Conservation (phyloP, 208 protist genomes). For the Wallacemonas rigidus region DNA sequence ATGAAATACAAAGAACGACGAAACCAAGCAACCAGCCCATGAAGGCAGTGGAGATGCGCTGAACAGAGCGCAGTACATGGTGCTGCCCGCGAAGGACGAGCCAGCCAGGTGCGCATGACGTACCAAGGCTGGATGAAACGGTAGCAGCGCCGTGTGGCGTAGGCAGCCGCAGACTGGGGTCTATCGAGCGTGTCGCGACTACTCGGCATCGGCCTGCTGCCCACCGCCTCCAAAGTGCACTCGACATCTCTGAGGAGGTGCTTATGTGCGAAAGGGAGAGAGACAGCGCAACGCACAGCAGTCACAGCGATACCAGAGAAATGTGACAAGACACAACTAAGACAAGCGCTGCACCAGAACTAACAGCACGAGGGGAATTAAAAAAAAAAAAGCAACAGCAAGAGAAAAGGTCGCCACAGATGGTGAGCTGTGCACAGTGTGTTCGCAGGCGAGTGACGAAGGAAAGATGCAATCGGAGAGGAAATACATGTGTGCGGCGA, state of each 20-base stretch:
- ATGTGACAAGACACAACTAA: background rate
- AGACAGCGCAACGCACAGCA: background rate
- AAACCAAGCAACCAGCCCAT: slow-evolving; percentile 32
- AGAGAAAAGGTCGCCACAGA: too few relatives aligned
- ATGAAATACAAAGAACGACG: slow-evolving; percentile 15
- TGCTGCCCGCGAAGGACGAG: background rate
- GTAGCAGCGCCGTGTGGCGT: background rate
- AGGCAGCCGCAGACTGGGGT: background rate
- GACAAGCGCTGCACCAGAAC: background rate
- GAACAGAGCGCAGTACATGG: background rate
- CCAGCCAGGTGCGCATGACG: background rate
- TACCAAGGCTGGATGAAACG: background rate
- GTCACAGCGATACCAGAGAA: background rate
- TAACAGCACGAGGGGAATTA: background rate
- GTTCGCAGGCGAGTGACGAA: too few relatives aligned
- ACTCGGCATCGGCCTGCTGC: background rate
- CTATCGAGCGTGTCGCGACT: background rate
- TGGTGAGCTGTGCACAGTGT: too few relatives aligned
- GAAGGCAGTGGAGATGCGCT: background rate
- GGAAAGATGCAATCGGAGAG: too few relatives aligned
- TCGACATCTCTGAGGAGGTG: background rate
- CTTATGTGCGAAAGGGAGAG: background rate
- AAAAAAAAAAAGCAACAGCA: too few relatives aligned
- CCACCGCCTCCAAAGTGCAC: background rate
- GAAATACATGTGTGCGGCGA: too few relatives aligned